These are phyloP conservation scores for Gliomastix tumulicola DNA, from an alignment of 2,329 filamentous ascomycete genomes.

Conservation along the genomic window DNA sequence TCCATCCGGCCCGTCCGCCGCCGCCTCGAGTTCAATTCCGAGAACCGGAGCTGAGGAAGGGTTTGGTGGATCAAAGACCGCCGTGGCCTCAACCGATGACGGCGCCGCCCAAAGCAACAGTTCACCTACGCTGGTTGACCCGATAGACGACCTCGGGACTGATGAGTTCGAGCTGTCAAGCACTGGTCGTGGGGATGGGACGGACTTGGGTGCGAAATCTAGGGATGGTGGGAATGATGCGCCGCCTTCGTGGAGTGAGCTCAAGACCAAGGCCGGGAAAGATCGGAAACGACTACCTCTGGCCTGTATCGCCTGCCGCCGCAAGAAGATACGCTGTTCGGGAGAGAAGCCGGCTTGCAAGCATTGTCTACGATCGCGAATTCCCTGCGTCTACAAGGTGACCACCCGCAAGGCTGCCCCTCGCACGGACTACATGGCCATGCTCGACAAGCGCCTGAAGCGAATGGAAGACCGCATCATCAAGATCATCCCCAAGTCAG, in stretches of 20 bases:
- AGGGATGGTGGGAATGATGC: constrained; percentile 49
- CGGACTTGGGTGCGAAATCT: constrained; percentile 42
- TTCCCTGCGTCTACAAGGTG: constrained; percentile 96
- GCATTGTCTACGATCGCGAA: constrained; percentile 85
- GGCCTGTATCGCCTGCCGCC: constrained; percentile 89
- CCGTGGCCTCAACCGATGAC: too few species aligned
- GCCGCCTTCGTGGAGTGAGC: constrained; percentile 67
- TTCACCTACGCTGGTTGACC: too few species aligned
- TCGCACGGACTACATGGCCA: constrained; percentile 96
- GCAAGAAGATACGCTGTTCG: constrained; percentile 97
- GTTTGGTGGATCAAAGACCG: too few species aligned
- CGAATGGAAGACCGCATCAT: constrained; percentile 98
- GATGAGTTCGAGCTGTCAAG: constrained; percentile 53
- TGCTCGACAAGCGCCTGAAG: constrained; percentile 93
- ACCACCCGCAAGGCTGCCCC: constrained; percentile 91
- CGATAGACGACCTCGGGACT: constrained; percentile 43
- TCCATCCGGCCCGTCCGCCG: too few species aligned
- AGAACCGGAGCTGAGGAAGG: too few species aligned
- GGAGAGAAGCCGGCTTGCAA: constrained; percentile 97
- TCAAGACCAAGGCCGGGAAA: constrained; percentile 90
- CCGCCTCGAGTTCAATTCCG: too few species aligned
- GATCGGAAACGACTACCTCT: constrained; percentile 88
- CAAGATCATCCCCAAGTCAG: constrained; percentile 85
- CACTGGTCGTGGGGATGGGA: constrained; percentile 40
- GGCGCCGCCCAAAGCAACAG: too few species aligned